Conservation (phyloP, 192 early-diverging fungal species). For the Lobulomyces angularis region DNA sequence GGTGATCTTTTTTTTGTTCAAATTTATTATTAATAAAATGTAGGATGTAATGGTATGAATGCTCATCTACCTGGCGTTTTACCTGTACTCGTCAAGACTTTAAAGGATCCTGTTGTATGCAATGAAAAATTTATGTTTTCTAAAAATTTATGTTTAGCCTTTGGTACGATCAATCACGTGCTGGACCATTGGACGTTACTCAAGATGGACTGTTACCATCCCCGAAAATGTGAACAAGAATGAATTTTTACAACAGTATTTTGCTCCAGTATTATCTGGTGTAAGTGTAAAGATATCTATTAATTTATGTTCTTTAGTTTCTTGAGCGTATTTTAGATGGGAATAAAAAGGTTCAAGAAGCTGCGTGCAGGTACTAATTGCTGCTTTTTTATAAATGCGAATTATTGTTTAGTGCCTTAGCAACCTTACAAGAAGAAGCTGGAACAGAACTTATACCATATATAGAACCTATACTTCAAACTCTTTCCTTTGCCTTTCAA, state of each 20-base stretch:
- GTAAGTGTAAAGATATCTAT: slow-evolving; percentile 23
- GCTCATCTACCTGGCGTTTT: slow-evolving; percentile 76
- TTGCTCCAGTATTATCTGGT: slow-evolving; percentile 72
- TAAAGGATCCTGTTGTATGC: slow-evolving; percentile 64
- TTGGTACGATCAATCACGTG: slow-evolving; percentile 95
- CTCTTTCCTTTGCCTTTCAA: slow-evolving; percentile 65
- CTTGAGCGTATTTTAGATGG: slow-evolving; percentile 75
- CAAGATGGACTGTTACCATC: slow-evolving; percentile 52
- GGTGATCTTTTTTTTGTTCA: slow-evolving; percentile 22
- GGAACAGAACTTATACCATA: slow-evolving; percentile 69
- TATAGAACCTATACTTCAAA: slow-evolving; percentile 74
- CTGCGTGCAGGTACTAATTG: slow-evolving; percentile 57
- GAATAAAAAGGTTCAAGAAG: slow-evolving; percentile 98
- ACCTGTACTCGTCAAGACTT: slow-evolving; percentile 68
- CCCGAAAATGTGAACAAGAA: slow-evolving; percentile 29
- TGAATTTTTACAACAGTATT: slow-evolving; percentile 48
- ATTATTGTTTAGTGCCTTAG: slow-evolving; percentile 53
- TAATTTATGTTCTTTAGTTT: slow-evolving; percentile 8
- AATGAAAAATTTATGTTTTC: slow-evolving; percentile 1
- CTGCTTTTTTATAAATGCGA: background rate
- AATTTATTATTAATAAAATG: slow-evolving; percentile 10
- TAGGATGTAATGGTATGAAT: slow-evolving; percentile 79
- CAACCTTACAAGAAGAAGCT: slow-evolving; percentile 91
- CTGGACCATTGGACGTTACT: slow-evolving; percentile 94
- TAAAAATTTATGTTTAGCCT: slow-evolving; percentile 34